Conservation (phyloP, 169 alveolate genomes). For the Plasmodium blacklocki region DNA sequence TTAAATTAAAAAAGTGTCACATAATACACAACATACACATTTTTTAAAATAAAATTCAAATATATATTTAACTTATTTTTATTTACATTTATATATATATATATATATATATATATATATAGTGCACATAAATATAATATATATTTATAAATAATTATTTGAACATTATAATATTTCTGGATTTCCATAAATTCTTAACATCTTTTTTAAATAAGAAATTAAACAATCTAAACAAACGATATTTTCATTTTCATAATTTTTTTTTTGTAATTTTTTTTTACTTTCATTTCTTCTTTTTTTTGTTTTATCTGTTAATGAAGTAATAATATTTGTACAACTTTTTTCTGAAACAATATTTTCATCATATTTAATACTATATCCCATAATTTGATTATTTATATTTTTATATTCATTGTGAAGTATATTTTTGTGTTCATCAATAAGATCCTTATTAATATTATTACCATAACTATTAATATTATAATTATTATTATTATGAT, state of each 20-base stretch:
- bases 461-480: neutral
- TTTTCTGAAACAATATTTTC: conserved; percentile 11
- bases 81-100: no score
- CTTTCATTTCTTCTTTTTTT: neutral
- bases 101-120: no score
- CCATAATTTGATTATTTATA: conserved; percentile 9
- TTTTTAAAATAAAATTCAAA: no score
- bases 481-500: neutral
- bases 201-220: conserved; percentile 29
- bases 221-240: conserved; percentile 66
- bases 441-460: neutral
- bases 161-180: conserved; percentile 34
- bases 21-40: no score
- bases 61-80: no score
- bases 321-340: neutral
- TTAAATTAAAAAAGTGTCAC: no score
- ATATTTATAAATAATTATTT: no score
- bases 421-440: neutral
- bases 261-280: neutral
- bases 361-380: conserved; percentile 17
- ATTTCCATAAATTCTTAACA: conserved; percentile 50
- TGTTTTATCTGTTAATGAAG: neutral
- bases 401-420: neutral
- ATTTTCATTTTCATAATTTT: conserved; percentile 46
- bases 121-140: no score